Evolutionary conservation across 2,329 filamentous ascomycete species (phyloP), one percentile per base, ranked within the genome.

Genomic region (Colletotrichum coccodes): DNA sequence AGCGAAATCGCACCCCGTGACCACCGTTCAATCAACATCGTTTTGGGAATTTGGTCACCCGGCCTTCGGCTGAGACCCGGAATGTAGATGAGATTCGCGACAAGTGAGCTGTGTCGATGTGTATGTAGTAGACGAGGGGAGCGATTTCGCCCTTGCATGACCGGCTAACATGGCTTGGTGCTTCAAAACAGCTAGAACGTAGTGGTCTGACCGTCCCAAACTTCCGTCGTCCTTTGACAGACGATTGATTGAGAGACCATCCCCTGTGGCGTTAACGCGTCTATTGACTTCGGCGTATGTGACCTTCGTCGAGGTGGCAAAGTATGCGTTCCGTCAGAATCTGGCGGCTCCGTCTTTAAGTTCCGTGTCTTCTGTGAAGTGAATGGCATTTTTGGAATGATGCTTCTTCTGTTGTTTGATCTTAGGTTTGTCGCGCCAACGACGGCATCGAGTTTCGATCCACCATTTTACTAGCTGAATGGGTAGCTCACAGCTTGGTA

Each of bases 101-200:
- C 16, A 42, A 32, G 32, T 42, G 28, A 49, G 6, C 49, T 54
- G 34, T 67, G 34, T 30, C 23, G 38, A 28, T 30, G 32, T 40
- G 26, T 11, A 42, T 11, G 52, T 34, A n/a, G 14, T 44, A 40
- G 21, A 54, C 47, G 60, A 26, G 54, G 40, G 21, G 23, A 5
- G 8, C 42, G 56, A 34, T 44, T 18, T 50, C 12, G 40, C 49
- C 61, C 61, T 63, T 68, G 64, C 68, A 63, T 68, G 32, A 58
- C 64, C 57, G 30, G 67, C 63, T 70, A 52, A 40, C 6, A 62
- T 62, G 50, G 50, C 30, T 36, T 64, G 32, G 52, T 54, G 64
- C 63, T 70, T 68, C 58, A 63, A 36, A n/a, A 58, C 53, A 49
- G 62, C 38, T 28, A 46, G 47, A 49, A 56, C 53, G 66, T 38